phyloP scores from a whole-genome alignment of 1,284 basidiomycete genomes.

The Ceratobasidium sp. region DNA sequence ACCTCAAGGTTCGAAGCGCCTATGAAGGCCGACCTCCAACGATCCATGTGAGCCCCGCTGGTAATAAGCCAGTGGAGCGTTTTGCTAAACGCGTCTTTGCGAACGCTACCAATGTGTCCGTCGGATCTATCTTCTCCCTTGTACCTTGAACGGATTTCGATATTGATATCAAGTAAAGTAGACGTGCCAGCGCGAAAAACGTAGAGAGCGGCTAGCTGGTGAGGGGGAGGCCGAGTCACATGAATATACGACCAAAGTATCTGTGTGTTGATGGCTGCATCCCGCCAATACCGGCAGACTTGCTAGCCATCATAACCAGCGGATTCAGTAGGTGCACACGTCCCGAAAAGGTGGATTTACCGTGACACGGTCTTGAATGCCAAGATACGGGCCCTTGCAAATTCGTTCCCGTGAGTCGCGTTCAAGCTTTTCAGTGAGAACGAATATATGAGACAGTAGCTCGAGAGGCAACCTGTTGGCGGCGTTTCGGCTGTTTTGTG shows the following conservation, averaged over 20 bases:
- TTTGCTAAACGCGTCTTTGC: no score
- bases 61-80: no score
- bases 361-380: not conserved
- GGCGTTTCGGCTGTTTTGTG: no score
- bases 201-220: not conserved
- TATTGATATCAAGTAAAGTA: not conserved
- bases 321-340: not conserved
- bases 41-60: not conserved
- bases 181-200: constrained; percentile 3
- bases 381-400: not conserved
- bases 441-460: not conserved
- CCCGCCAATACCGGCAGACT: constrained; percentile 6
- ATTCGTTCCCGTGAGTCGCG: not conserved
- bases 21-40: constrained; percentile 20
- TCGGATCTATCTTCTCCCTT: no score
- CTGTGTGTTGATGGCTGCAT: constrained; percentile 2
- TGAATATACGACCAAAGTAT: constrained; percentile 8
- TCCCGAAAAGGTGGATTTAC: not conserved
- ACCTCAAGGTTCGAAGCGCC: no score
- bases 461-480: constrained; percentile 6
- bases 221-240: not conserved
- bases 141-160: no score
- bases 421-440: not conserved
- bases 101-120: no score
- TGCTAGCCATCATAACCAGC: not conserved